Evolutionary conservation across 177 flowering plant genomes (phyloP).

Genomic region (Telopea speciosissima): DNA sequence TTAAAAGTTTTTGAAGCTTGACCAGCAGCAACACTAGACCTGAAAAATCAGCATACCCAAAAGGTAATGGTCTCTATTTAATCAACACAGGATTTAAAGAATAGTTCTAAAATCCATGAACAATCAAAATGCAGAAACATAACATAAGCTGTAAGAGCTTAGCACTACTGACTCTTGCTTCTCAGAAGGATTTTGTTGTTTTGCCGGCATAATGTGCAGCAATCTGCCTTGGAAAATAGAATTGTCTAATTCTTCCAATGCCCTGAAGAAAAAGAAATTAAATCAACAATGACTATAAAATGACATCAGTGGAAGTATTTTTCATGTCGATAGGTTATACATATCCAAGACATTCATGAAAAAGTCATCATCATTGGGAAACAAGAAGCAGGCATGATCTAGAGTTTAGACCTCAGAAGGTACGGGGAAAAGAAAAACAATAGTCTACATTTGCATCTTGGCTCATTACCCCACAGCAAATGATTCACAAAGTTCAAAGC

Average conservation of each 20-base stretch:
- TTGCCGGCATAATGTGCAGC: constrained; percentile 81
- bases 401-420: background rate
- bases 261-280: constrained; percentile 42
- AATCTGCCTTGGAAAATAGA: constrained; percentile 91
- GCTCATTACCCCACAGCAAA: background rate
- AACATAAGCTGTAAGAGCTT: background rate
- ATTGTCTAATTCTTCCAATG: constrained; percentile 68
- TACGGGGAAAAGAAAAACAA: background rate
- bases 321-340: background rate
- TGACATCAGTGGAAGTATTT: background rate
- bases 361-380: background rate
- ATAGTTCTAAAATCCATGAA: background rate
- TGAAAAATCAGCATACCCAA: constrained; percentile 14
- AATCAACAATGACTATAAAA: background rate
- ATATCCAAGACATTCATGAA: background rate
- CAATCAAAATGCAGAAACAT: background rate
- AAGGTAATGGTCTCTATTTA: background rate
- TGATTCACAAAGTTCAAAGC: background rate
- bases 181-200: constrained; percentile 34
- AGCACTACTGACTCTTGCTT: constrained; percentile 43
- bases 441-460: background rate
- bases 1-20: constrained; percentile 54
- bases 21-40: constrained; percentile 22
- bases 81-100: background rate
- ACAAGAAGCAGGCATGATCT: background rate